phyloP scores from a whole-genome alignment of 1,284 basidiomycete species.

The Melampsora americana region DNA sequence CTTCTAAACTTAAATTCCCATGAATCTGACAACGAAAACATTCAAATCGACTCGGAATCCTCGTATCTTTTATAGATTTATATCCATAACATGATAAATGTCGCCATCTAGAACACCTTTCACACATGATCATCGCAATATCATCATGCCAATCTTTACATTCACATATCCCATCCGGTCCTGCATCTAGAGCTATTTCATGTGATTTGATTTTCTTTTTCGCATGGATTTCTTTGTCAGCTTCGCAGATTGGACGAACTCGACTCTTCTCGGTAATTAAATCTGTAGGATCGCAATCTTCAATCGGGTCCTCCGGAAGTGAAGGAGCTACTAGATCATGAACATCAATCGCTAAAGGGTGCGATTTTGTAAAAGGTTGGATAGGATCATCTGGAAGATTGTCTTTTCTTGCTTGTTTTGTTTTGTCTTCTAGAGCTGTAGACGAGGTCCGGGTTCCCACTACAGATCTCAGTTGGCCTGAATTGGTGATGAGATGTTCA shows the following conservation, averaged over 20 bases:
- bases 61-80: conserved; percentile 24
- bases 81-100: conserved; percentile 41
- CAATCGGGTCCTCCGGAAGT: conserved; percentile 16
- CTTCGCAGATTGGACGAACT: background rate
- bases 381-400: background rate
- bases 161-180: conserved; percentile 23
- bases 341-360: background rate
- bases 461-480: background rate
- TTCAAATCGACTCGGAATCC: conserved; percentile 26
- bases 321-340: no score
- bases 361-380: background rate
- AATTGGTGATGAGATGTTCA: background rate
- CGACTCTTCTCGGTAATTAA: background rate
- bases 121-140: conserved; percentile 30
- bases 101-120: conserved; percentile 25
- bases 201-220: conserved; percentile 14
- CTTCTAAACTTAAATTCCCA: conserved; percentile 21
- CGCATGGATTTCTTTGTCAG: background rate
- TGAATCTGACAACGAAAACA: conserved; percentile 37
- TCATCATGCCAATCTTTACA: conserved; percentile 33
- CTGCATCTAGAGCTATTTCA: background rate
- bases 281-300: background rate
- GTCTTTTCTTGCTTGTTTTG: background rate
- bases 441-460: background rate
- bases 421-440: background rate